Base-by-base conservation (phyloP, 2,329 filamentous ascomycete species). In the Ambrosiella beaveri region DNA sequence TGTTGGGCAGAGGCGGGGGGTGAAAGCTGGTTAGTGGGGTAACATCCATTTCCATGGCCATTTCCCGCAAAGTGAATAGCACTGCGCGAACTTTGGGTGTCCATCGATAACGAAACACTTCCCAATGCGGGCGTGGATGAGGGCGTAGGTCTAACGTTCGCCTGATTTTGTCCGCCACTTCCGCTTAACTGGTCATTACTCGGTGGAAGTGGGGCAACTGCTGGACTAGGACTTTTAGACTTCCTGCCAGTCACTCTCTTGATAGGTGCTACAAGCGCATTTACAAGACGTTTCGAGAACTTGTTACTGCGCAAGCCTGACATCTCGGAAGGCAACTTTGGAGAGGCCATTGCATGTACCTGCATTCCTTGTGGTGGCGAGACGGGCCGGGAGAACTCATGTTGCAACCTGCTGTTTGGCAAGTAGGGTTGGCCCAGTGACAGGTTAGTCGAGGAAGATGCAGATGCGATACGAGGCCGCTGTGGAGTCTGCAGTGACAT, bases 401-500 rank as follows among this genome's bases (percentile, higher is more conserved):
- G 27, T 19, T 51, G 47, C 8, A 51, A n/a, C 8, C 13, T n/a
- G 35, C 47, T 51, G 9, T 19, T 19, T 13, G 11, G 17, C 2
- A 35, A 51, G 17, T 51, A 36, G 27, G 27, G 51, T 9, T 37
- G 19, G 17, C 27, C 39, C 37, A 37, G 27, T 40, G 57, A 58
- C 27, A 56, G n/a, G 15, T 59, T 45, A 15, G 45, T 40, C 12
- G 53, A 56, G 13, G 38, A 49, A 35, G 47, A 53, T 38, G 12
- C 47, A 15, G 44, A 19, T 9, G 49, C 39, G 19, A 59, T 59
- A 13, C 58, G 58, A 2, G 58, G 54, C 13, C 49, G 37, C 13
- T 50, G 58, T 13, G 58, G 58, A 11, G 58, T 56, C 45, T 57
- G 49, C 19, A 59, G 27, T 6, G 58, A 52, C n/a, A 59, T 59